Evolutionary conservation across 2,329 filamentous ascomycete species (phyloP).

Genomic region (Colletotrichum orchidophilum): DNA sequence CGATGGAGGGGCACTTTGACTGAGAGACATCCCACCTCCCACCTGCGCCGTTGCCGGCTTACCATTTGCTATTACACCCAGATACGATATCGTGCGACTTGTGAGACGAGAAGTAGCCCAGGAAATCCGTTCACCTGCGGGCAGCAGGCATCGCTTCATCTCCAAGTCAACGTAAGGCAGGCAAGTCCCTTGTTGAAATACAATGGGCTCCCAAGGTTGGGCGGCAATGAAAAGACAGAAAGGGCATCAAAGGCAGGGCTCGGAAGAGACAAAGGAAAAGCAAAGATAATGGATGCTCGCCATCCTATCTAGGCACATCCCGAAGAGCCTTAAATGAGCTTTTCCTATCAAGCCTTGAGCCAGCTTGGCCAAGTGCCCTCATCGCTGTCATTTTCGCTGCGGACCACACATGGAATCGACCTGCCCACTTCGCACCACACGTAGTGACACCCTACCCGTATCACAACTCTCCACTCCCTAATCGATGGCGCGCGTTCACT

Average conservation of each 20-base stretch:
- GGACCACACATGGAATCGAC: slow-evolving; percentile 4
- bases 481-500: slow-evolving; percentile 26
- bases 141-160: not conserved
- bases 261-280: not conserved
- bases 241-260: not conserved
- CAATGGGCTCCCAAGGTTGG: not conserved
- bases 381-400: slow-evolving; percentile 20
- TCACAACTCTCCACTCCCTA: slow-evolving; percentile 32
- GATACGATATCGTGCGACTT: slow-evolving; percentile 24
- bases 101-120: not conserved
- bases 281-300: not conserved
- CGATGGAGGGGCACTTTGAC: slow-evolving; percentile 26
- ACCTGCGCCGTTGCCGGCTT: slow-evolving; percentile 38
- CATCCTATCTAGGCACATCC: slow-evolving; percentile 1
- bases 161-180: not conserved
- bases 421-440: slow-evolving; percentile 33
- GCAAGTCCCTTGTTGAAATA: not conserved
- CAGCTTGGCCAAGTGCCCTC: slow-evolving; percentile 1
- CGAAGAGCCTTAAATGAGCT: not conserved
- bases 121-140: not conserved
- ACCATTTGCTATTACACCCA: slow-evolving; percentile 39
- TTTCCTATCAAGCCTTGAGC: slow-evolving; percentile 9
- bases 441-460: slow-evolving; percentile 33
- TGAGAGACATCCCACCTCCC: slow-evolving; percentile 29
- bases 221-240: not conserved